These are phyloP conservation scores for Ogataea pini DNA, from an alignment of 805 yeast genomes.

Conservation along the genomic window DNA sequence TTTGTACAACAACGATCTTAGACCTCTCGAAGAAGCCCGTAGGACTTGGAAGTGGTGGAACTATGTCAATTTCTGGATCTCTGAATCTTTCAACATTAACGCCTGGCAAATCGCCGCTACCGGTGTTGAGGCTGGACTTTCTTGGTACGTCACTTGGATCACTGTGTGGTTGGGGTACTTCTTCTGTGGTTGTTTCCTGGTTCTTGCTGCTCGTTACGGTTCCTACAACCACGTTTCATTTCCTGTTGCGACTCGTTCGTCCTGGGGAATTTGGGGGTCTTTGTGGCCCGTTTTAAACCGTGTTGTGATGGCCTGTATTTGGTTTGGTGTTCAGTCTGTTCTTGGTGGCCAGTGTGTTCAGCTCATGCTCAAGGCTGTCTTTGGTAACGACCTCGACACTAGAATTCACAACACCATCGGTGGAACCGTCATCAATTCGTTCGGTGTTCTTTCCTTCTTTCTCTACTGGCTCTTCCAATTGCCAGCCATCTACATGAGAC, in stretches of 20 bases:
- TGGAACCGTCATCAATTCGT: conserved; percentile 54
- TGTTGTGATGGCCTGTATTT: conserved; percentile 73
- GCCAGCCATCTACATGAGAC: conserved; percentile 80
- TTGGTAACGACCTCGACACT: conserved; percentile 61
- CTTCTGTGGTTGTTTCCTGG: conserved; percentile 68
- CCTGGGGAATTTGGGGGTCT: conserved; percentile 86
- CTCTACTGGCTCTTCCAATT: conserved; percentile 78
- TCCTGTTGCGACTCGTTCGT: conserved; percentile 78
- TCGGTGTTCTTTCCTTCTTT: conserved; percentile 73
- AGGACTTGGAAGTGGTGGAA: conserved; percentile 88
- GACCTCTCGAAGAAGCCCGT: conserved; percentile 73
- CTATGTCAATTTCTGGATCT: conserved; percentile 79
- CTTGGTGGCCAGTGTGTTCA: conserved; percentile 83
- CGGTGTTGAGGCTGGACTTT: conserved; percentile 72
- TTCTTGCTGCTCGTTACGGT: conserved; percentile 75
- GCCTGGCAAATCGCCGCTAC: conserved; percentile 93
- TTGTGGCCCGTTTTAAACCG: conserved; percentile 88
- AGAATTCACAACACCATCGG: conserved; percentile 67
- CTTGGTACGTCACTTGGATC: conserved; percentile 92
- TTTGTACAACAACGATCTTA: conserved; percentile 70
- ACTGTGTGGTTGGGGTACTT: conserved; percentile 85
- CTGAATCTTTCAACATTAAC: conserved; percentile 86
- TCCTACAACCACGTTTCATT: conserved; percentile 78
- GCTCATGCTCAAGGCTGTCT: conserved; percentile 74
- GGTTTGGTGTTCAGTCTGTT: conserved; percentile 88